Conservation (phyloP, 257 asterid genomes). For the Solanum bukasovii region DNA sequence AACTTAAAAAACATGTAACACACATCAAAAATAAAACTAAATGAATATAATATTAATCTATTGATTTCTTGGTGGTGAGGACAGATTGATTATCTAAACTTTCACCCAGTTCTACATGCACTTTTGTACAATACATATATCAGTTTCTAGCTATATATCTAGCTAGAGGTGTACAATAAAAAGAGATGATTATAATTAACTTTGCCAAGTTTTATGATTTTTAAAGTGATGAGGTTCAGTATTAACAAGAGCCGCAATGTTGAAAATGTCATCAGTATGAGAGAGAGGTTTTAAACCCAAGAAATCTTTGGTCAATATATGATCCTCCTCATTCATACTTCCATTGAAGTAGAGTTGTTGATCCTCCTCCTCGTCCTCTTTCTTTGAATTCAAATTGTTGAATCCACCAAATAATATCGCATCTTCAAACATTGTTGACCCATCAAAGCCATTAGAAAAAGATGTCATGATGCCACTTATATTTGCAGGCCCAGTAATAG, state of each 20-base stretch:
- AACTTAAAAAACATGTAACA: not conserved
- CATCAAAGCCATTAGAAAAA: slow-evolving; percentile 25
- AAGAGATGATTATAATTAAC: not conserved
- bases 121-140: not conserved
- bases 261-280: slow-evolving; percentile 52
- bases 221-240: slow-evolving; percentile 15
- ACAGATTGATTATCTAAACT: no score
- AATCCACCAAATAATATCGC: slow-evolving; percentile 28
- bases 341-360: not conserved
- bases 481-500: not conserved
- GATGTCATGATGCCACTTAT: slow-evolving; percentile 30
- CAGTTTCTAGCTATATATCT: not conserved
- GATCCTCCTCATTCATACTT: not conserved
- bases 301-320: slow-evolving; percentile 58
- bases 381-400: slow-evolving; percentile 15
- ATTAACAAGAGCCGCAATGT: slow-evolving; percentile 31
- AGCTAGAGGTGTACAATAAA: not conserved
- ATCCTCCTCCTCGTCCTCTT: slow-evolving; percentile 14
- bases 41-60: no score
- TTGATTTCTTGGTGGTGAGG: not conserved
- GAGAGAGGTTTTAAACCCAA: slow-evolving; percentile 68
- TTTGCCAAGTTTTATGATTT: slow-evolving; percentile 48
- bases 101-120: not conserved
- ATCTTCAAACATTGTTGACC: slow-evolving; percentile 34
- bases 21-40: not conserved